Base-by-base conservation (phyloP, 768 basidiomycete genomes). In the Lactarius evosmus region DNA sequence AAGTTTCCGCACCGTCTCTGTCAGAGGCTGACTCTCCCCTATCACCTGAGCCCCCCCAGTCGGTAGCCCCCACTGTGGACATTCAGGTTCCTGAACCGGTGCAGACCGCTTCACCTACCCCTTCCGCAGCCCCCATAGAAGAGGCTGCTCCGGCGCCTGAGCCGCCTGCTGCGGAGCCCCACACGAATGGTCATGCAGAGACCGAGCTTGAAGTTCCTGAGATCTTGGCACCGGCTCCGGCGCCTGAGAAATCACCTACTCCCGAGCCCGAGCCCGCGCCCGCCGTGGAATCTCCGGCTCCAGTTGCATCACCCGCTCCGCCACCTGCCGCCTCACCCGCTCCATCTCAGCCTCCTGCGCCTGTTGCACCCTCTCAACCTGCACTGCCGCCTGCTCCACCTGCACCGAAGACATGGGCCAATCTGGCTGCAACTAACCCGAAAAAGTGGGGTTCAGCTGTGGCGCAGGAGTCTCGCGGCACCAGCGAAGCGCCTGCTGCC, bases 401-500 rank as follows among this genome's bases (percentile, higher is more conserved):
- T 12, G 76, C 70, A 16, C 92, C 91, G 17, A 89, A 91, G 73
- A 89, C 89, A 0, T 98, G 95, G 95, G 95, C 95, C 0, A 91
- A 88, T 61, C 85, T 97, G 51, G 95, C 95, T 52, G 94, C 95
- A 44, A 75, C 88, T 22, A 89, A 90, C 71, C 75, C 82, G 17
- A 87, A 86, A 72, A 91, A 89, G 73, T 96, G 94, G 95, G 92
- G 93, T 50, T 75, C 86, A 1, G 84, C 87, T 17, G 88, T 93
- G 38, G 91, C 91, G 1, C 83, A 84, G 61, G 89, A 93, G 62
- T 83, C 85, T 3, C 86, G 88, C 62, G 91, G 89, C 33, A 82
- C 85, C n/a, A 85, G 86, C 5, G 88, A 92, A 71, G 85, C 82
- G 14, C 78, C 81, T 7, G 75, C 75, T 55, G 63, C 75, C 8